Conservation (phyloP, 371 early-diverging fungal species). For the Mucor mucedo region DNA sequence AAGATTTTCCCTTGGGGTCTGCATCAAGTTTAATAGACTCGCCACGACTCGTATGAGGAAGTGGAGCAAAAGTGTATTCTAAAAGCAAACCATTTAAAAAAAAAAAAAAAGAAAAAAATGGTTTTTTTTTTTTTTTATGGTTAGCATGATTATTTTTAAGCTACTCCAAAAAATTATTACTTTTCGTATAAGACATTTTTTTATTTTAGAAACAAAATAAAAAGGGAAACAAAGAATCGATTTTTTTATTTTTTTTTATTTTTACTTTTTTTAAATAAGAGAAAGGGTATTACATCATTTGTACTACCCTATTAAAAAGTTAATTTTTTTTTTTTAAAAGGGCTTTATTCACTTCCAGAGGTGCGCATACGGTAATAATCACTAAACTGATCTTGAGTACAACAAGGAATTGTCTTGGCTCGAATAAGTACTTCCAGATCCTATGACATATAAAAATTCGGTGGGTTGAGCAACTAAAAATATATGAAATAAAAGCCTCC, state of each 20-base stretch:
- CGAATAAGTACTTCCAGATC: not conserved
- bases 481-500: too few species aligned
- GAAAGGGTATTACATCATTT: not conserved
- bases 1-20: conserved; percentile 85
- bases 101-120: too few species aligned
- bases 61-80: conserved; percentile 76
- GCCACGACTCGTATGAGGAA: conserved; percentile 84
- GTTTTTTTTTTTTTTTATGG: too few species aligned
- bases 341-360: too few species aligned
- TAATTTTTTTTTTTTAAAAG: not conserved
- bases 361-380: not conserved
- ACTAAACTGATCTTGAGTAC: not conserved
- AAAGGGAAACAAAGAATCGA: not conserved
- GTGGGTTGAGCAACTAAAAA: too few species aligned
- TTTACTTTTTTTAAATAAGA: conserved; percentile 11
- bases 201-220: not conserved
- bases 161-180: not conserved
- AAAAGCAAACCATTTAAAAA: not conserved
- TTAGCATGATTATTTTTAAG: too few species aligned
- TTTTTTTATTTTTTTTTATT: too few species aligned
- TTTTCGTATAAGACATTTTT: conserved; percentile 16
- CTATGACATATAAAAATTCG: not conserved
- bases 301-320: not conserved
- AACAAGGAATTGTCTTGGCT: not conserved
- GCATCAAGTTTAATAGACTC: conserved; percentile 79